Evolutionary conservation across 106 monocot genomes (phyloP).

Genomic region (Dendrobium nobile): DNA sequence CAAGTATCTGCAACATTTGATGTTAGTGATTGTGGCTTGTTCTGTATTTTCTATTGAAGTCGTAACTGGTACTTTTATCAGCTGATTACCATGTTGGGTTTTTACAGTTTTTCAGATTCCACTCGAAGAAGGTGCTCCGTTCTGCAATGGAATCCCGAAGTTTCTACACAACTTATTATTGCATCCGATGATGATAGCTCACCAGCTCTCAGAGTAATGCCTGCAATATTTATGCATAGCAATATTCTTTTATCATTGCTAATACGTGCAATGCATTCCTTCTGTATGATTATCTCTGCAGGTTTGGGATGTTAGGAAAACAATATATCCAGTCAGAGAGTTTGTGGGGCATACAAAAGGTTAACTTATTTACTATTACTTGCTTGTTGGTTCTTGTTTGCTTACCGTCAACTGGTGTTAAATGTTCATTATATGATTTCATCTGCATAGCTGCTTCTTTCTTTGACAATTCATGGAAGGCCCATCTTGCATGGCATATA

Average conservation of each 20-base stretch:
- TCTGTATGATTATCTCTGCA: constrained; percentile 16
- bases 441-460: neutral
- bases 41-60: neutral
- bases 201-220: constrained; percentile 67
- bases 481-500: neutral
- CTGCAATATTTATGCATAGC: neutral
- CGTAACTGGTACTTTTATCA: neutral
- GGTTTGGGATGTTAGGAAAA: constrained; percentile 99
- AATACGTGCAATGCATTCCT: constrained; percentile 2
- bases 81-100: constrained; percentile 10
- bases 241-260: neutral
- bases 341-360: constrained; percentile 98
- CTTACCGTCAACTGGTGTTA: neutral
- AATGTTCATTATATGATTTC: neutral
- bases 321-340: constrained; percentile 80
- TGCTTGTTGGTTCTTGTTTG: neutral
- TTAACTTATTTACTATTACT: constrained; percentile 5
- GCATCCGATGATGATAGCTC: constrained; percentile 92
- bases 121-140: constrained; percentile 81
- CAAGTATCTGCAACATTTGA: constrained; percentile 14
- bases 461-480: neutral
- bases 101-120: constrained; percentile 78
- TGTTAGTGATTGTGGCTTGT: neutral
- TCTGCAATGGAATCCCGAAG: constrained; percentile 98
- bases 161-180: constrained; percentile 77